Base-by-base conservation (phyloP, 345 rosid genomes). In the Capsella bursapastoris region DNA sequence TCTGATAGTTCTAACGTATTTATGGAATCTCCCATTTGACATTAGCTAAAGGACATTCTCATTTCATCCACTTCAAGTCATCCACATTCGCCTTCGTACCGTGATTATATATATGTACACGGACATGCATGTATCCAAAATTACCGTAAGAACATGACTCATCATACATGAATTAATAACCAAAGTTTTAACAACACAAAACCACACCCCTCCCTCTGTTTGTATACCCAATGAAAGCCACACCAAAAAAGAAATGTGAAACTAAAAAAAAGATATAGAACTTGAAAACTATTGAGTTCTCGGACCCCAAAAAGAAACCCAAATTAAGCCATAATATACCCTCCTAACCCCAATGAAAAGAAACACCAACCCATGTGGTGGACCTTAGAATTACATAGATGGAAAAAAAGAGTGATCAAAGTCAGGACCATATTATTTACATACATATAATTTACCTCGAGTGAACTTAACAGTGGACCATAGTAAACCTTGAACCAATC, bases 401-500 rank as follows among this genome's bases (percentile, higher is more conserved):
- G 71, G 28, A 64, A 32, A 32, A 27, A 38, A 29, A 3, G 0
- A 59, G 50, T 25, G 63, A 71, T 71, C 22, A 32, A 78, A 71
- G 70, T 78, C 73, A 65, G 70, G 81, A 66, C 64, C 81, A 78
- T 72, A 52, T 78, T 70, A 78, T 78, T 40, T 78, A 72, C 77
- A 71, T 57, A 52, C 66, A 72, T 34, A 69, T 32, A 71, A 34
- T 71, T 58, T 72, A 71, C 77, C 77, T 72, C 7, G 73, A 60
- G 68, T 71, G 50, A 66, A 48, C 71, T 57, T 70, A 66, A 72
- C 38, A 66, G 62, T 71, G 44, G 56, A 71, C 64, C 68, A 64
- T 57, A 58, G 71, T 70, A 65, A 78, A 58, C 57, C 73, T 71
- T 71, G 68, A 66, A 71, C 57, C 57, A 44, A 66, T 78, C 50